phyloP scores from a whole-genome alignment of 2,329 filamentous ascomycete species.

The Amesomyces nigricolor region DNA sequence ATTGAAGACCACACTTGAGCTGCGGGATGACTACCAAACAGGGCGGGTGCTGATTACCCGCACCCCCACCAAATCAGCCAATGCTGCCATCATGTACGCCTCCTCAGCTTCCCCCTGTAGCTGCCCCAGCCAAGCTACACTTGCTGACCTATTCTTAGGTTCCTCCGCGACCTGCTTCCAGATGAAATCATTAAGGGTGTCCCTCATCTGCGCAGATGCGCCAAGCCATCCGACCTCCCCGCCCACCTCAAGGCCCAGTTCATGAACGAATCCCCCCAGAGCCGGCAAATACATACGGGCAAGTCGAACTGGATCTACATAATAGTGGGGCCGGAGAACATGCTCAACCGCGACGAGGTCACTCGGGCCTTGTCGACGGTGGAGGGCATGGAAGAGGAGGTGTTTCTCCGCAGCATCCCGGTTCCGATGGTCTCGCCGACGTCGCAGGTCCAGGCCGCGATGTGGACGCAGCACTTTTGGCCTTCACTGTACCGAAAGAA shows the following conservation, averaged over 20 bases:
- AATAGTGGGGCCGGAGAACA: conserved; percentile 46
- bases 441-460: conserved; percentile 65
- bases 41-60: conserved; percentile 65
- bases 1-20: conserved; percentile 59
- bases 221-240: conserved; percentile 64
- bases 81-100: conserved; percentile 65
- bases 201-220: conserved; percentile 69
- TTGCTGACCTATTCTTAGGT: conserved; percentile 38
- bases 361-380: conserved; percentile 41
- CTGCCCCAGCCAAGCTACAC: conserved; percentile 6
- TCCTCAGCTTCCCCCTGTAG: background rate
- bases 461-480: conserved; percentile 75
- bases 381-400: conserved; percentile 46
- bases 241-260: conserved; percentile 56
- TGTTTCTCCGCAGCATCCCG: conserved; percentile 57
- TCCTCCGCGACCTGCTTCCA: conserved; percentile 51
- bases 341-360: conserved; percentile 51
- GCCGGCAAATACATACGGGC: conserved; percentile 52
- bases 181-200: conserved; percentile 59
- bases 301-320: conserved; percentile 59
- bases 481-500: conserved; percentile 81
- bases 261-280: conserved; percentile 52
- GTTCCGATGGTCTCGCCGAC: conserved; percentile 71
- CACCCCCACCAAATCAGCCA: conserved; percentile 66
- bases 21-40: conserved; percentile 52